Base-by-base conservation (phyloP, 371 early-diverging fungal species). In the Nematocida ironsii region DNA sequence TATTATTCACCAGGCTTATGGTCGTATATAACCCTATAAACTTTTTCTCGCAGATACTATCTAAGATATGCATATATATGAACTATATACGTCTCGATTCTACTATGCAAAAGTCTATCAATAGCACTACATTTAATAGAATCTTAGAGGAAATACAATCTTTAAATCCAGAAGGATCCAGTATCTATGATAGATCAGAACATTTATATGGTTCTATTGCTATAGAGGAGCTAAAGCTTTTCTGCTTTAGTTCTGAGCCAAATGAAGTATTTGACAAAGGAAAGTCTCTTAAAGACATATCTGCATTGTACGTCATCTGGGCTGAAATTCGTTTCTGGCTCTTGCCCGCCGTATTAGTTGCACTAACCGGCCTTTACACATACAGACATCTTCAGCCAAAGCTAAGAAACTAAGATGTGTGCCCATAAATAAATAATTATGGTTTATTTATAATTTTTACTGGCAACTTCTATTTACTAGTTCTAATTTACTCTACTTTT, bases 381-480 rank as follows among this genome's bases (percentile, higher is more conserved):
- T 64, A 64, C 64, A 64, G 64, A 42, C 6, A 11, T 39, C 23
- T 64, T 33, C 64, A 40, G 33, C 64, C 64, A 7, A 64, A 64
- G 64, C 64, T 64, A 44, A 64, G 64, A 64, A 64, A 58, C 58
- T 58, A 23, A 58, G 1, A 50, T 9, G 33, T 2, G 33, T 33
- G 2, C 2, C 33, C 33, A 33, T 33, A 33, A 33, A 33, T 33
- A 33, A 33, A 33, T 33, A 33, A 33, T 33, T 33, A 33, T 33
- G 33, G 33, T 33, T 33, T 33, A 33, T 33, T 33, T 33, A 33
- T 33, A 33, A 33, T 33, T 33, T 33, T 33, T 33, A 33, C 33
- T 33, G 33, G 33, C 33, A 1, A 33, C 33, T 2, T 33, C 33
- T 33, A 33, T 33, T 33, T 33, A 33, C 33, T 33, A 33, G 33